phyloP scores from a whole-genome alignment of 1,139 yeast genomes.

The Kodamaea anthophila region DNA sequence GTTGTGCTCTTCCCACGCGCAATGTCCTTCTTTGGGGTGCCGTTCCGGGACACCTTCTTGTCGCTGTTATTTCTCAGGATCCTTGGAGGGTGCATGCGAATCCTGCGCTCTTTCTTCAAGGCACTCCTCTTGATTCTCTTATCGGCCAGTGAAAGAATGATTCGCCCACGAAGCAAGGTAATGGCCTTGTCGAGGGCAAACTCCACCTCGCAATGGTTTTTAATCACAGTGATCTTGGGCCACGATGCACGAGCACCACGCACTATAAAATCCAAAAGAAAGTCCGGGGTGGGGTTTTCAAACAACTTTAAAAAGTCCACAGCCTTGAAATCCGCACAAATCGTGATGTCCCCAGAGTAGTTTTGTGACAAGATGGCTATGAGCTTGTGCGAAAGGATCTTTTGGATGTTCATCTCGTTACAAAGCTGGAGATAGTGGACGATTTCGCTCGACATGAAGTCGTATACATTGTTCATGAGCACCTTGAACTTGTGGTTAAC shows the following conservation, averaged over 20 bases:
- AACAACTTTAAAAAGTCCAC: constrained; percentile 59
- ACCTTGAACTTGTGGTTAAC: constrained; percentile 50
- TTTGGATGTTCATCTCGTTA: constrained; percentile 70
- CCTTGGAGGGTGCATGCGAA: constrained; percentile 3
- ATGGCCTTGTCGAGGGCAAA: constrained; percentile 81
- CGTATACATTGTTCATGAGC: constrained; percentile 51
- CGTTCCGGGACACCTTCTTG: constrained; percentile 17
- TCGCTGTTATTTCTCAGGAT: constrained; percentile 8
- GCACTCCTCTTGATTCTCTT: constrained; percentile 1
- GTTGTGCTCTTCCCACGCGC: constrained; percentile 26
- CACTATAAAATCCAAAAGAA: constrained; percentile 60
- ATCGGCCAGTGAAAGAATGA: constrained; percentile 35
- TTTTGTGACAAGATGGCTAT: constrained; percentile 76
- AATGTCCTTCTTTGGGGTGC: constrained; percentile 11
- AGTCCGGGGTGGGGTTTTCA: constrained; percentile 74
- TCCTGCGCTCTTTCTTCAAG: constrained; percentile 3
- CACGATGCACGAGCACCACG: constrained; percentile 91
- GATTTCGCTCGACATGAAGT: constrained; percentile 60
- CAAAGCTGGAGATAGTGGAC: constrained; percentile 70
- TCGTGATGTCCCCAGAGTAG: constrained; percentile 91
- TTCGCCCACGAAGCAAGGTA: constrained; percentile 56
- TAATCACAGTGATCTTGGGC: constrained; percentile 81
- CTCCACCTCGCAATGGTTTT: constrained; percentile 86
- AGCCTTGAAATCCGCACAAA: constrained; percentile 65
- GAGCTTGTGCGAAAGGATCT: constrained; percentile 64